Evolutionary conservation across 2,329 filamentous ascomycete genomes (phyloP).

Genomic region (Penicillium sp.): DNA sequence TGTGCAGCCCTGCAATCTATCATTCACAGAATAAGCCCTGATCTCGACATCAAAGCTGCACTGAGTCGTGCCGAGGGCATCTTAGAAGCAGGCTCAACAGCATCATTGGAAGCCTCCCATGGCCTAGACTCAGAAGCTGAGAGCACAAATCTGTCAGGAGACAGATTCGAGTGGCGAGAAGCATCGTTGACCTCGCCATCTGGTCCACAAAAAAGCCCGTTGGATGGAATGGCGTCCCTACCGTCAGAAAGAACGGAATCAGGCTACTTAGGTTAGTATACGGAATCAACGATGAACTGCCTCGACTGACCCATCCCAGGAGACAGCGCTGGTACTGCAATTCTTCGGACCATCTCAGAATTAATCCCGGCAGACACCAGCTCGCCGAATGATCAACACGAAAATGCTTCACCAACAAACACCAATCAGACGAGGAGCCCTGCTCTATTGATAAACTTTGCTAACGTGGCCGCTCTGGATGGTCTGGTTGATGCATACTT

Average conservation of each 20-base stretch:
- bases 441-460: background rate
- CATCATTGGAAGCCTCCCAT: background rate
- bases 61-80: constrained; percentile 4
- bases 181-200: constrained; percentile 3
- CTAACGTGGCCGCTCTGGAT: background rate
- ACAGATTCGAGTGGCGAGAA: constrained; percentile 10
- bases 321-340: constrained; percentile 6
- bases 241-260: constrained; percentile 6
- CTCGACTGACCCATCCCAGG: constrained; percentile 1
- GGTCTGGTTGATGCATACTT: constrained; percentile 29
- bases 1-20: constrained; percentile 8
- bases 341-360: no score
- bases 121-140: no score
- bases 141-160: background rate
- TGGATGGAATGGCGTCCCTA: constrained; percentile 9
- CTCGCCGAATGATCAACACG: background rate
- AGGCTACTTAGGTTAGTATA: constrained; percentile 6
- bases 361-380: no score
- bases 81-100: background rate
- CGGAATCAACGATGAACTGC: no score
- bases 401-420: background rate
- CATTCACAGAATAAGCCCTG: constrained; percentile 6
- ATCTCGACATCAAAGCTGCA: constrained; percentile 6
- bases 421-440: constrained; percentile 1
- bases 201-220: background rate